Percentiles rank a stretch among this genome's conserved stretches.
phyloP scores from a whole-genome alignment of 73 alveolate species.

The Paramecium sexaurelia region DNA sequence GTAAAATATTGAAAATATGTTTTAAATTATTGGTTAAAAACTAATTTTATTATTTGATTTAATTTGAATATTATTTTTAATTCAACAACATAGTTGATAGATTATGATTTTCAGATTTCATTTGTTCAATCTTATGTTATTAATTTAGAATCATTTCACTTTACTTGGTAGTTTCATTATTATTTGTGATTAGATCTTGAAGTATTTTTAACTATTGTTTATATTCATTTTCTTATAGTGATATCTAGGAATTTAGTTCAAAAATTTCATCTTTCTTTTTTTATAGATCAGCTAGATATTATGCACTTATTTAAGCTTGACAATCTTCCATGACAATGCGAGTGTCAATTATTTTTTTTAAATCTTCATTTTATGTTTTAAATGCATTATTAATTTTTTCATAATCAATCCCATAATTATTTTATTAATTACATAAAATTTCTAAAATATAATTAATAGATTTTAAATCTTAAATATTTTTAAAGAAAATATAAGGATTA shows the following conservation, averaged over 20 bases:
- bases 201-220: not conserved
- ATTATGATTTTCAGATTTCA: not conserved
- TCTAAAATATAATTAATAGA: not conserved
- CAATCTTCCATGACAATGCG: not conserved
- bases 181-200: not conserved
- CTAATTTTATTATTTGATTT: not conserved
- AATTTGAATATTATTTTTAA: not conserved
- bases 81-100: not conserved
- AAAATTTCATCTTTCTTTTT: not conserved
- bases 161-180: not conserved
- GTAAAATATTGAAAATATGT: not conserved
- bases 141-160: not conserved
- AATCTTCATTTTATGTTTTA: not conserved
- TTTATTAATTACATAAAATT: not conserved
- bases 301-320: not conserved
- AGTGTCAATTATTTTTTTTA: not conserved
- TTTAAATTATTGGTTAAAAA: not conserved
- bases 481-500: not conserved
- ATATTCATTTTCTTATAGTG: not conserved
- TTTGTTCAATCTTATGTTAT: not conserved
- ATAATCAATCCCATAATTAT: not conserved
- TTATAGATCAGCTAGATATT: not conserved
- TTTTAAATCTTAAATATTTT: not conserved
- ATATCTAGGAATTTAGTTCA: not conserved
- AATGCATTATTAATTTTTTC: not conserved